Conservation (phyloP, 192 early-diverging fungal genomes). For the Dissophora ornata region DNA sequence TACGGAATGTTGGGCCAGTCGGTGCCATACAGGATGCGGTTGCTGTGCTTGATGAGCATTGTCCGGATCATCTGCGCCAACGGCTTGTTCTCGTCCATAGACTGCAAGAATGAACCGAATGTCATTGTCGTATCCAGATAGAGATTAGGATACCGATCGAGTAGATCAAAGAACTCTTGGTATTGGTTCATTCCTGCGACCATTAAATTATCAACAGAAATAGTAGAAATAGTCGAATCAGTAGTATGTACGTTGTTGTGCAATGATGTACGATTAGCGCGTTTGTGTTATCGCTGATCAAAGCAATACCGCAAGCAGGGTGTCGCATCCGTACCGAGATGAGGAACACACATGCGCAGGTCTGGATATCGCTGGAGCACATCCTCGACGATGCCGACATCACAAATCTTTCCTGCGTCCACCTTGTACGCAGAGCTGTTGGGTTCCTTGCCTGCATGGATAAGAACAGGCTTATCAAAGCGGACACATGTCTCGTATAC, state of each 20-base stretch:
- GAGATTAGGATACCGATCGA: slow-evolving; percentile 47
- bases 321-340: slow-evolving; percentile 28
- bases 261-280: too few species aligned
- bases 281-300: too few species aligned
- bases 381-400: slow-evolving; percentile 49
- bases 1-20: slow-evolving; percentile 57
- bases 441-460: slow-evolving; percentile 53
- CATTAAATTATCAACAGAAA: too few species aligned
- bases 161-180: slow-evolving; percentile 49
- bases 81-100: slow-evolving; percentile 23
- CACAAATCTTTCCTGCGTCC: slow-evolving; percentile 54
- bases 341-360: slow-evolving; percentile 50
- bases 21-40: slow-evolving; percentile 53
- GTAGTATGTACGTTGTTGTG: too few species aligned
- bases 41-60: slow-evolving; percentile 37
- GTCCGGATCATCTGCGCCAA: slow-evolving; percentile 16
- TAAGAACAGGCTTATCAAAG: slow-evolving; percentile 41
- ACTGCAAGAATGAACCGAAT: slow-evolving; percentile 31
- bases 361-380: slow-evolving; percentile 38
- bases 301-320: background rate
- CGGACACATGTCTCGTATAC: slow-evolving; percentile 47
- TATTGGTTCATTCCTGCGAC: slow-evolving; percentile 50
- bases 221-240: too few species aligned
- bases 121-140: slow-evolving; percentile 58
- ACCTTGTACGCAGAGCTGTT: slow-evolving; percentile 51